phyloP scores from a whole-genome alignment of 106 monocot species.

The Allium sativum region DNA sequence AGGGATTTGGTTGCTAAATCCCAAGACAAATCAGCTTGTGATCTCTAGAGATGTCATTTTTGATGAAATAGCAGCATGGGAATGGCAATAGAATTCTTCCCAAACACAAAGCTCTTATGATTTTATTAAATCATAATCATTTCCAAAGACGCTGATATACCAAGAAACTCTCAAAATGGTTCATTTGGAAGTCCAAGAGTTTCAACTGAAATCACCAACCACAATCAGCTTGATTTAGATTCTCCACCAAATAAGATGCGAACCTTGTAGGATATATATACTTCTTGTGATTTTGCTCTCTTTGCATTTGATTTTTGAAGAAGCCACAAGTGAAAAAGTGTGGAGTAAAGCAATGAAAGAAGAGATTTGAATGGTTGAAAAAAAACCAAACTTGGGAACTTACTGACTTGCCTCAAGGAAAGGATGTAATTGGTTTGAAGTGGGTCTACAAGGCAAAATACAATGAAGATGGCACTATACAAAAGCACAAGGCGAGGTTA shows the following conservation, averaged over 20 bases:
- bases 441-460: slow-evolving; percentile 5
- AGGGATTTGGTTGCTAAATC: not conserved
- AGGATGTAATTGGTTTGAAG: slow-evolving; percentile 3
- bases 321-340: not conserved
- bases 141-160: too few relatives aligned
- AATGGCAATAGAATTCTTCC: not conserved
- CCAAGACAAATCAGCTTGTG: not conserved
- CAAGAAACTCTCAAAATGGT: too few relatives aligned
- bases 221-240: not conserved
- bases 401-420: too few relatives aligned
- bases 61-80: slow-evolving; percentile 4
- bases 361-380: slow-evolving; percentile 1
- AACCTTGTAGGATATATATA: not conserved
- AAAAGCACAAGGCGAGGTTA: not conserved
- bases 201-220: not conserved
- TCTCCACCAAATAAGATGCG: not conserved
- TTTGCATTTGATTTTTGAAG: not conserved
- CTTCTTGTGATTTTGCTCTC: not conserved
- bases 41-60: slow-evolving; percentile 7
- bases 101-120: too few relatives aligned
- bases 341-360: not conserved
- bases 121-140: too few relatives aligned
- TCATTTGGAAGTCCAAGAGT: not conserved
- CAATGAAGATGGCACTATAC: slow-evolving; percentile 1
- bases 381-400: not conserved